Percentiles rank a stretch among this genome's conserved stretches.
Conservation (phyloP, 352 stramenopile genomes). For the Globisporangium perplexum region DNA sequence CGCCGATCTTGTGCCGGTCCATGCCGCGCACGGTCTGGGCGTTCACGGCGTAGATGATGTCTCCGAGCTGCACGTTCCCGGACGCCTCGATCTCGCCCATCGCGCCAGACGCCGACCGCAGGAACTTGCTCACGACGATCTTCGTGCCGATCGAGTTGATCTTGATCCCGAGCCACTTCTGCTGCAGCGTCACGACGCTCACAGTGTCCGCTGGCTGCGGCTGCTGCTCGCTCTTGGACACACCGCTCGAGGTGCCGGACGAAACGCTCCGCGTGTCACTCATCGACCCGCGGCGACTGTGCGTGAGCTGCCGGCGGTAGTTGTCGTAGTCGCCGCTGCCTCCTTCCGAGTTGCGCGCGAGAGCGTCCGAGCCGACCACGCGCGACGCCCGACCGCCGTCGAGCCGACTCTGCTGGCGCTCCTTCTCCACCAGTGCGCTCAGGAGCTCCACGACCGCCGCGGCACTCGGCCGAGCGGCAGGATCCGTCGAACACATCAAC, state of each 20-base stretch:
- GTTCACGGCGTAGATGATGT: slow-evolving; percentile 66
- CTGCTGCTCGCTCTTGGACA: slow-evolving; percentile 11
- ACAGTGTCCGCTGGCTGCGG: slow-evolving; percentile 8
- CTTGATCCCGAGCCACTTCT: slow-evolving; percentile 73
- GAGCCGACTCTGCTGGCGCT: background rate
- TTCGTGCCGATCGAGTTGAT: slow-evolving; percentile 71
- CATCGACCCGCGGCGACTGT: slow-evolving; percentile 9
- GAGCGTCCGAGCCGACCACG: no score
- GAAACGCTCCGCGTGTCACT: slow-evolving; percentile 8
- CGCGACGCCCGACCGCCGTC: background rate
- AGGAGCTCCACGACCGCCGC: background rate
- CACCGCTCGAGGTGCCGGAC: slow-evolving; percentile 1
- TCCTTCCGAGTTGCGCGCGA: background rate
- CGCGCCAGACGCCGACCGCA: slow-evolving; percentile 44
- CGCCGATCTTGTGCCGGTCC: slow-evolving; percentile 51
- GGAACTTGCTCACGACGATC: slow-evolving; percentile 70
- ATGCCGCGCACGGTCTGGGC: slow-evolving; percentile 47
- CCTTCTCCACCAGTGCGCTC: background rate
- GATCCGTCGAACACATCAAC: slow-evolving; percentile 48
- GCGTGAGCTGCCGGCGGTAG: slow-evolving; percentile 16
- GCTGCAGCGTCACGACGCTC: slow-evolving; percentile 42
- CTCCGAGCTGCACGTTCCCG: slow-evolving; percentile 42
- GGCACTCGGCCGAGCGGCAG: slow-evolving; percentile 5
- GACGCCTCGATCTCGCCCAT: slow-evolving; percentile 72
- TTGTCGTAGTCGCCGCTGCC: slow-evolving; percentile 4